phyloP scores from a whole-genome alignment of 306 rosid species.

The Dryas octopetala region DNA sequence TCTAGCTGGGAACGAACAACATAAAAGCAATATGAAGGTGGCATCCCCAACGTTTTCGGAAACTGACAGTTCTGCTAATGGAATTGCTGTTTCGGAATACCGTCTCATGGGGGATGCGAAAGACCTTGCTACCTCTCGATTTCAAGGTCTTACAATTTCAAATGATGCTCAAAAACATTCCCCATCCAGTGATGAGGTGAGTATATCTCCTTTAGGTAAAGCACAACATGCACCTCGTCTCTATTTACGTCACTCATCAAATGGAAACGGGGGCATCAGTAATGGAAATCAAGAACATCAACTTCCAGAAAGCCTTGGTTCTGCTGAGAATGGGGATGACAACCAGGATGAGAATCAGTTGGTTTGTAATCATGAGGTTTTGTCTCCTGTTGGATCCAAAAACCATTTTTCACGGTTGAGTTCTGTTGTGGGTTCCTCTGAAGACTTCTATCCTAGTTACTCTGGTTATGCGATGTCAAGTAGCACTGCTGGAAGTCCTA shows the following conservation, averaged over 20 bases:
- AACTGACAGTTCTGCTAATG: constrained; percentile 21
- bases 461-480: constrained; percentile 19
- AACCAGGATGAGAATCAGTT: constrained; percentile 35
- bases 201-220: constrained; percentile 24
- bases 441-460: constrained; percentile 41
- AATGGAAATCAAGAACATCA: constrained; percentile 19
- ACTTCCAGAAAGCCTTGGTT: constrained; percentile 20
- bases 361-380: constrained; percentile 22
- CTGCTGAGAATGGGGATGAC: constrained; percentile 25
- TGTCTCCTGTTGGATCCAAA: constrained; percentile 27
- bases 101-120: constrained; percentile 46
- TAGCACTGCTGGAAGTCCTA: constrained; percentile 30
- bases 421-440: constrained; percentile 28
- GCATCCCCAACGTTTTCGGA: constrained; percentile 12
- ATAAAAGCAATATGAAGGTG: constrained; percentile 11
- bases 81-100: constrained; percentile 28
- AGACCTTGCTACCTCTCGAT: constrained; percentile 42
- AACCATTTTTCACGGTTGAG: constrained; percentile 25
- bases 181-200: constrained; percentile 20
- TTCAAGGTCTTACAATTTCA: constrained; percentile 37
- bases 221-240: constrained; percentile 28
- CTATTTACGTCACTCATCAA: constrained; percentile 11
- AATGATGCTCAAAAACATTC: constrained; percentile 27
- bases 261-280: constrained; percentile 30
- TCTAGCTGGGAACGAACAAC: constrained; percentile 19